Base-by-base conservation (phyloP, 108 stramenopile species). In the Chaetoceros muelleri region DNA sequence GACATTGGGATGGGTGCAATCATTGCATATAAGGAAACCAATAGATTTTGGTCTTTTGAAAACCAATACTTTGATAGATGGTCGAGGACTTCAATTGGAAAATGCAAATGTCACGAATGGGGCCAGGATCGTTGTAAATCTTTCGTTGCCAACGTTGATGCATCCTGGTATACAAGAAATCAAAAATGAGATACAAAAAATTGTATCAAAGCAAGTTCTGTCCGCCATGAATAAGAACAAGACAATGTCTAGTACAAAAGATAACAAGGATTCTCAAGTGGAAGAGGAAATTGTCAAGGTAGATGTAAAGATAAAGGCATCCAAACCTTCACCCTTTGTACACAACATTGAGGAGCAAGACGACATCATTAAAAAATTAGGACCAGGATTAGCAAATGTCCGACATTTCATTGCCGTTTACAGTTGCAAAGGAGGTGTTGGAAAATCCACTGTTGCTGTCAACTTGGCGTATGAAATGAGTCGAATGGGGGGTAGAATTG, bases 381-480 rank as follows among this genome's bases (percentile, higher is more conserved):
- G 82, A 24, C 74, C 83, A 7, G 82, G 86, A 21, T 58, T 94
- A 18, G 61, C 71, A 40, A 73, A 85, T 46, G 78, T 89, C 0
- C 48, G 75, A 18, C 87, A 88, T 59, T 81, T 82, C 58, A 28
- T 94, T 3, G 89, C 88, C 34, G 93, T 94, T 18, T 91, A 90
- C 66, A 84, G 84, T 57, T 93, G 91, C 57, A 90, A 86, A 70
- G 99, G 99, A 24, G 99, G 99, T 3, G 99, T 99, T 5, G 99
- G 99, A 44, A 99, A 99, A 62, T 93, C 91, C 26, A 98, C 99
- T 2, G 78, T 98, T 22, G 94, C 97, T 2, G 81, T 90, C 29
- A 98, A 99, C 64, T 82, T 98, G 16, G 99, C 99, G n/a, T 96
- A 85, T 62, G 87, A 95, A 58, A 80, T 99, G 5, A 81, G 93